Base-by-base conservation (phyloP, 225 moss, liverwort and hornwort genomes). In the Takakia lepidozioides region DNA sequence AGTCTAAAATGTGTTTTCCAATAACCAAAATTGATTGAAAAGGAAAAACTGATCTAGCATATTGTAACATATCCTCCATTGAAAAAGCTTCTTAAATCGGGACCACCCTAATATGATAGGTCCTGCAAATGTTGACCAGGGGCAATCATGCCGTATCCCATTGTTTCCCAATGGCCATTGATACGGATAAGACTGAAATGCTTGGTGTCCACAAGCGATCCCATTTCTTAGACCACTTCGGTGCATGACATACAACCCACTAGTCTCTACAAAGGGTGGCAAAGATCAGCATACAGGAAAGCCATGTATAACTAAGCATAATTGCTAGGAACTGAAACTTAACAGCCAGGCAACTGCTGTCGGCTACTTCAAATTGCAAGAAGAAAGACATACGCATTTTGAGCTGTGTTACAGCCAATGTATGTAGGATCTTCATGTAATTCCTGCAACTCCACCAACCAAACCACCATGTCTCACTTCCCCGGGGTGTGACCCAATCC, bases 1-100 rank as follows among this genome's bases (percentile, higher is more conserved):
- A 48, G 38, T 65, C 43, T 56, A 15, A 16, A 66, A 47, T 19
- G 48, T 45, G 26, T 46, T 54, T 54, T 55, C 30, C 30, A 54
- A 40, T 42, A 38, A 62, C 53, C 58, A 38, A 36, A 28, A 78
- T 51, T 28, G 38, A 56, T 69, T 62, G 56, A 49, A 62, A 66
- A 63, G 29, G 17, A 73, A 63, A 59, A 69, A 70, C 56, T 43
- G 28, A 62, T 47, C 43, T 78, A 78, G 59, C 59, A 69, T 66
- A 63, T 60, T 73, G 66, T 65, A 66, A 78, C 64, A 72, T 64
- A 78, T 73, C 78, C 73, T 69, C 78, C 60, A 67, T 53, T 62
- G 59, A 73, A 59, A 78, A 66, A 55, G 53, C 69, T 56, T 69
- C 69, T 62, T 73, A 70, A 56, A 62, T 51, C 49, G 69, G 66